phyloP scores from a whole-genome alignment of 768 basidiomycete genomes.

The Phylloporus arenicola region DNA sequence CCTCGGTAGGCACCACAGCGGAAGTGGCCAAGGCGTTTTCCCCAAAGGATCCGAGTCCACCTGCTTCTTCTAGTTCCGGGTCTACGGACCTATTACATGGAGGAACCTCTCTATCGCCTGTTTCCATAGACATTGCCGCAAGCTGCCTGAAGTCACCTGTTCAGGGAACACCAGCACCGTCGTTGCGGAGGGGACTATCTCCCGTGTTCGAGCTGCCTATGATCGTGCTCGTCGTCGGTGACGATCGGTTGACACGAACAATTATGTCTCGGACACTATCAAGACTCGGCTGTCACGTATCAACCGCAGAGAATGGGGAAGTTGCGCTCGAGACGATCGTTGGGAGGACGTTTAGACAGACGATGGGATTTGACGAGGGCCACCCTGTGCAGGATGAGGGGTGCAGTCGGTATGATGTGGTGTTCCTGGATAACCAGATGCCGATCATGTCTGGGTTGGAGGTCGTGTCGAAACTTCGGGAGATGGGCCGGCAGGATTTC shows the following conservation, averaged over 20 bases:
- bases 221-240: conserved; percentile 75
- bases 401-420: conserved; percentile 33
- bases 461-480: conserved; percentile 58
- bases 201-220: conserved; percentile 45
- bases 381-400: not conserved
- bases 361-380: not conserved
- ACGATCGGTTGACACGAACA: conserved; percentile 73
- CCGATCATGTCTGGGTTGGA: conserved; percentile 72
- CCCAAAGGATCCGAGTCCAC: not conserved
- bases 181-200: conserved; percentile 8
- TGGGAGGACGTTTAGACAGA: conserved; percentile 25
- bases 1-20: not conserved
- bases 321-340: conserved; percentile 69
- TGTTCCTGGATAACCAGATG: conserved; percentile 77
- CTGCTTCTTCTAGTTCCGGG: conserved; percentile 3
- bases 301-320: conserved; percentile 80
- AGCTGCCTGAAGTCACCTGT: conserved; percentile 10
- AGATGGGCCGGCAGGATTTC: conserved; percentile 63
- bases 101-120: not conserved
- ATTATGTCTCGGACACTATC: conserved; percentile 76
- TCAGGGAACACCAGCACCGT: conserved; percentile 8
- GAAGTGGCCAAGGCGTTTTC: conserved; percentile 4
- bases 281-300: conserved; percentile 74
- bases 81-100: conserved; percentile 1
- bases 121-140: conserved; percentile 5